These are phyloP conservation scores for Hypoxylon sp. DNA, from an alignment of 2,329 filamentous ascomycete species.

Conservation along the genomic window DNA sequence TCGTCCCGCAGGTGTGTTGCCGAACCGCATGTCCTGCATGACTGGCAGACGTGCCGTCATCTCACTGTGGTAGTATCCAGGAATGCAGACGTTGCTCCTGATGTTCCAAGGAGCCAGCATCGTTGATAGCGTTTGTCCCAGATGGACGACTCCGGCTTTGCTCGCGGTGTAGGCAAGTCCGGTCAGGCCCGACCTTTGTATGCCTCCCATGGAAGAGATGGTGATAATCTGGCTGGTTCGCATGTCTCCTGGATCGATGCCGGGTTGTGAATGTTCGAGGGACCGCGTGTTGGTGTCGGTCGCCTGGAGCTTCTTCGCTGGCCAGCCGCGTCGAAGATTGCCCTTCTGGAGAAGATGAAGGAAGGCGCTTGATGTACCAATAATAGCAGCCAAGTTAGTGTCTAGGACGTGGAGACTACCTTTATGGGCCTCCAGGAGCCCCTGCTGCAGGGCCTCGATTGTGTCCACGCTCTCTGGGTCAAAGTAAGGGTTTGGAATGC, in stretches of 20 bases:
- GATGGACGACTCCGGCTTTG: constrained; percentile 15
- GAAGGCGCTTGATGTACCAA: too few relatives aligned
- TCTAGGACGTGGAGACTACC: too few relatives aligned
- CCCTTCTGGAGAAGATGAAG: too few relatives aligned
- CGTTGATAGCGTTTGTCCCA: constrained; percentile 16
- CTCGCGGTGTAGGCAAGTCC: constrained; percentile 16
- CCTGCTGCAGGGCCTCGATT: too few relatives aligned
- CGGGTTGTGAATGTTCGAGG: too few relatives aligned
- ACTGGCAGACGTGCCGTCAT: constrained; percentile 13
- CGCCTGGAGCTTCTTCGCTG: too few relatives aligned
- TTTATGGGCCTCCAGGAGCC: too few relatives aligned
- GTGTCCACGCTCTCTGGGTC: too few relatives aligned
- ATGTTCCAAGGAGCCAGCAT: constrained; percentile 16
- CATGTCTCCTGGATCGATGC: constrained; percentile 12
- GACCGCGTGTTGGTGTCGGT: too few relatives aligned
- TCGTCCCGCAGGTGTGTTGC: constrained; percentile 12
- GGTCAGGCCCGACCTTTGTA: constrained; percentile 15
- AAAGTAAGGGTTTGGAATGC: too few relatives aligned
- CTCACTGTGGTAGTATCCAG: constrained; percentile 15
- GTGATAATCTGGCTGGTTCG: constrained; percentile 15
- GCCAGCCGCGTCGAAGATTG: too few relatives aligned
- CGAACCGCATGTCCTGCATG: constrained; percentile 14
- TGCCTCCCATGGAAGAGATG: constrained; percentile 14
- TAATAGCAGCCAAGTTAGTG: too few relatives aligned
- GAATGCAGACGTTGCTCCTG: constrained; percentile 14